phyloP scores from a whole-genome alignment of 345 rosid species.

The Ceriops decandra region DNA sequence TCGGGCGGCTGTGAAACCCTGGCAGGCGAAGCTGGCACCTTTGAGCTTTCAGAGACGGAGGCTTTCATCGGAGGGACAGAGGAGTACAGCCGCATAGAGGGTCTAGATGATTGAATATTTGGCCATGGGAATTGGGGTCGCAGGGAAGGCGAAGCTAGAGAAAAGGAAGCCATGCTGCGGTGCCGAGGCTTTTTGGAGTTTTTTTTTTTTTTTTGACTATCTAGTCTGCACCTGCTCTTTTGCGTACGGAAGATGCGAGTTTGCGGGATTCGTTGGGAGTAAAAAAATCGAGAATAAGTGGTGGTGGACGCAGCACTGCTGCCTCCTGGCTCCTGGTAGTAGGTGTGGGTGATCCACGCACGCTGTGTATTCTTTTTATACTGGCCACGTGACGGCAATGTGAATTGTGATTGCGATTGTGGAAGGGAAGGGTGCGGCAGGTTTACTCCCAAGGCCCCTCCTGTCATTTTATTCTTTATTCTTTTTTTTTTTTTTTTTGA shows the following conservation, averaged over 20 bases:
- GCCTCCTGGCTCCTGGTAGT: no score
- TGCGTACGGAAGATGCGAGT: background rate
- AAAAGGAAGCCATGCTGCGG: slow-evolving; percentile 30
- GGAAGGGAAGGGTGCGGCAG: no score
- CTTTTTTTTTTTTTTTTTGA: no score
- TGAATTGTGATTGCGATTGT: no score
- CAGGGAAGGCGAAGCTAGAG: slow-evolving; percentile 29
- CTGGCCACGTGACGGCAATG: no score
- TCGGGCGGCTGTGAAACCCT: slow-evolving; percentile 13
- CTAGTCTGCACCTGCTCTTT: background rate
- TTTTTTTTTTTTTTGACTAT: background rate
- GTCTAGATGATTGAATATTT: slow-evolving; percentile 2
- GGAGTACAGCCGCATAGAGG: slow-evolving; percentile 1
- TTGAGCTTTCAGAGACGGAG: slow-evolving; percentile 40
- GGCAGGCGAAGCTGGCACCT: background rate
- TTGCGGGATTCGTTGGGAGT: background rate
- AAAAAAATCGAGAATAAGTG: no score
- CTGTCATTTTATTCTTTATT: no score
- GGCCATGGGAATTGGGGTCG: slow-evolving; percentile 13
- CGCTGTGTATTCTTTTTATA: no score
- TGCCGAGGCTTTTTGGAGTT: background rate
- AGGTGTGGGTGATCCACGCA: no score
- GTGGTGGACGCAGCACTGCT: no score
- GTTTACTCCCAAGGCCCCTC: no score
- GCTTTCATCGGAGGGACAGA: slow-evolving; percentile 29